Evolutionary conservation across 2,329 filamentous ascomycete species (phyloP), one percentile per base, ranked within the genome.

Genomic region (Aspergillus unguis): DNA sequence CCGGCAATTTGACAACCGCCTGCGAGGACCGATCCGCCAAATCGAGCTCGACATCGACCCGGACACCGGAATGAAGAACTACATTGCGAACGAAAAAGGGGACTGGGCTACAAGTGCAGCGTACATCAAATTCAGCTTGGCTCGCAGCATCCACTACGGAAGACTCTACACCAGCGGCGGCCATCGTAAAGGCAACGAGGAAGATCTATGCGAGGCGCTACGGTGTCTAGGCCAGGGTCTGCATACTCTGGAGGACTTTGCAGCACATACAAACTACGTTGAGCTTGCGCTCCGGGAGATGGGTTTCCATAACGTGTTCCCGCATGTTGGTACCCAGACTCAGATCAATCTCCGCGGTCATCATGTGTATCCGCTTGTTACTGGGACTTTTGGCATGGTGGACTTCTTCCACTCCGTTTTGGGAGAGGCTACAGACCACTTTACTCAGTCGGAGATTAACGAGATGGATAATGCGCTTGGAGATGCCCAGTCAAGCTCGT

Each of bases 61-160:
- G 32, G 75, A 81, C 5, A 94, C 89, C 1, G 92, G 92, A n/a
- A 96, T 99, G 92, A 99, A 97, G 74, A 97, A 97, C 70, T 99
- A 99, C 71, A 97, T 99, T 61, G 85, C 92, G 55, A 97, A 96
- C 65, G 92, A 97, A 69, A 77, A 75, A 10, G 90, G 91, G 4
- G 81, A 83, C 37, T 96, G 92, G 88, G 90, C 92, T 1, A 99
- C 94, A 23, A 96, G 91, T 58, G 78, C 88, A 6, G 92, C 88
- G 36, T 96, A 92, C 65, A 80, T 96, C 54, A 85, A 85, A 61
- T 89, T 84, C 72, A 91, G 87, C 62, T 71, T 94, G 56, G 79
- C 80, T 10, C 82, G 88, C 54, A 83, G 85, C 67, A 88, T 92
- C 57, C 88, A 92, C 71, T 91, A 82, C 62, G 89, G 88, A 10